Percentiles rank a stretch among this genome's conserved stretches.
Conservation (phyloP, 1,284 basidiomycete species). For the Moniliella sp. region DNA sequence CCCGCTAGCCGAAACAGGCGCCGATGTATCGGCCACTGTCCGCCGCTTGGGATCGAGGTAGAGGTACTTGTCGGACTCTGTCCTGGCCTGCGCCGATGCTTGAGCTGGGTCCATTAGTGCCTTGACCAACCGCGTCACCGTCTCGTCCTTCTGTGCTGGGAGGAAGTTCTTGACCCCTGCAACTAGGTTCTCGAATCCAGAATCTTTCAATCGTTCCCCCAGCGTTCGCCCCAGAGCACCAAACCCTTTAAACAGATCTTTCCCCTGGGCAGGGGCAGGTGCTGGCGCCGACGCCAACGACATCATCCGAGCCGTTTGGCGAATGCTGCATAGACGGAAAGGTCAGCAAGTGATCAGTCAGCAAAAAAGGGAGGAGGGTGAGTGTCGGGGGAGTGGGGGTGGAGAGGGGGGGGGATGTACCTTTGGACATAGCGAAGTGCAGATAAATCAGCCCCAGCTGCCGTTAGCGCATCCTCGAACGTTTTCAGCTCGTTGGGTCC, state of each 20-base stretch:
- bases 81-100: slow-evolving; percentile 47
- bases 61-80: slow-evolving; percentile 88
- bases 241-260: slow-evolving; percentile 71
- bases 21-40: slow-evolving; percentile 2
- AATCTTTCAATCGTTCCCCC: slow-evolving; percentile 77
- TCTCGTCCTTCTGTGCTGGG: slow-evolving; percentile 76
- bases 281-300: slow-evolving; percentile 59
- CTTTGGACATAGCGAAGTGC: slow-evolving; percentile 82
- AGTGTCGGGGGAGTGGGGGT: background rate
- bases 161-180: slow-evolving; percentile 96
- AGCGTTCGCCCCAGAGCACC: slow-evolving; percentile 62
- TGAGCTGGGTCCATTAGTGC: slow-evolving; percentile 87
- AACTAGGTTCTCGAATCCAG: slow-evolving; percentile 74
- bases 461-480: slow-evolving; percentile 41
- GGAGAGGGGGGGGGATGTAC: slow-evolving; percentile 9
- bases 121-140: slow-evolving; percentile 74
- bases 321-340: slow-evolving; percentile 37
- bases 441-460: slow-evolving; percentile 48
- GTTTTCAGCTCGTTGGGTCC: slow-evolving; percentile 68
- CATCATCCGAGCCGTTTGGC: slow-evolving; percentile 78
- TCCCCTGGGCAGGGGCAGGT: slow-evolving; percentile 36
- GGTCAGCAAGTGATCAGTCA: background rate
- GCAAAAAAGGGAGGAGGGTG: background rate
- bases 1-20: slow-evolving; percentile 3
- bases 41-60: slow-evolving; percentile 55